A percentile compares a stretch with the other conserved stretches of the same genome.
These are phyloP conservation scores for Torulaspora gathmanii DNA, from an alignment of 805 yeast species.

Conservation along the genomic window DNA sequence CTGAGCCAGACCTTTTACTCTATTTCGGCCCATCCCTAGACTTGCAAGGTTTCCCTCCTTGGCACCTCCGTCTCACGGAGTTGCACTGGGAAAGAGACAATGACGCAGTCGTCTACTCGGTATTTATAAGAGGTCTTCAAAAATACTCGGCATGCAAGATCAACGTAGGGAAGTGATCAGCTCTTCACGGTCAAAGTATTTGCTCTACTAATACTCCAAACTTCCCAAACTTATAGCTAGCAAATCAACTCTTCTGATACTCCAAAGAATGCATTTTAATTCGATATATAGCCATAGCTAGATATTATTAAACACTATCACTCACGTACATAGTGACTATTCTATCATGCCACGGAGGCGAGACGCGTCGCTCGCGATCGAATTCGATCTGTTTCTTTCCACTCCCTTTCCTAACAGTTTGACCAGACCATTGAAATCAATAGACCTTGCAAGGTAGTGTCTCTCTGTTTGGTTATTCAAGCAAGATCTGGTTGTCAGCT, in stretches of 20 bases:
- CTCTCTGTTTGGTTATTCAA: neutral
- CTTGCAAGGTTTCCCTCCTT: constrained; percentile 93
- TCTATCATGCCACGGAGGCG: neutral
- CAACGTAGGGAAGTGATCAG: constrained; percentile 70
- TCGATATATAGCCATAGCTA: neutral
- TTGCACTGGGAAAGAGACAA: constrained; percentile 89
- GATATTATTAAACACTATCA: neutral
- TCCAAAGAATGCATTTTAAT: neutral
- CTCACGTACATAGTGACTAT: neutral
- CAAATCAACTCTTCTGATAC: neutral
- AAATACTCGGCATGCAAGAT: constrained; percentile 75
- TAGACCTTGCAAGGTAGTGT: neutral
- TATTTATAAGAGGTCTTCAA: constrained; percentile 72
- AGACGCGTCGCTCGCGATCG: constrained; percentile 4
- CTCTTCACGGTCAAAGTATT: neutral
- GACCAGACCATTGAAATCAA: too few species aligned
- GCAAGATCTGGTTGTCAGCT: constrained; percentile 1
- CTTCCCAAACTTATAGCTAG: neutral
- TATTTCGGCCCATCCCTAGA: constrained; percentile 83
- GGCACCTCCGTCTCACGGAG: constrained; percentile 91
- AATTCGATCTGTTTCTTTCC: constrained; percentile 2
- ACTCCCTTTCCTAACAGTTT: constrained; percentile 5
- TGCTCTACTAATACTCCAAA: too few species aligned
- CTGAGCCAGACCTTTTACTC: constrained; percentile 87
- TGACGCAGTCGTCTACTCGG: constrained; percentile 72